Evolutionary conservation across 1,139 yeast species (phyloP), one percentile per base, ranked within the genome.

Genomic region (Yamadazyma sp.): DNA sequence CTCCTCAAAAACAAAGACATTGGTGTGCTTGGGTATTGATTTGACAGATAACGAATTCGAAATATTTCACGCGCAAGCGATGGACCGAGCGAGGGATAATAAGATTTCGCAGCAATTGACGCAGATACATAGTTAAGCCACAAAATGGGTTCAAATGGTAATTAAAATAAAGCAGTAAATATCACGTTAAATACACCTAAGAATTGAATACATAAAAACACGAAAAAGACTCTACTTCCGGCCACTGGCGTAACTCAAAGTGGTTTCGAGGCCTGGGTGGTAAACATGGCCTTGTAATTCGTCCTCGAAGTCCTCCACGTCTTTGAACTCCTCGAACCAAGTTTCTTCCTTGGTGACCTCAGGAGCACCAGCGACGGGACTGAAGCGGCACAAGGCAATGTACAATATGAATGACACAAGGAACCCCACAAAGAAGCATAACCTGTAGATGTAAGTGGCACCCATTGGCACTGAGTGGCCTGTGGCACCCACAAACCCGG

Each of bases 401-500:
- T 83, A 83, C 7, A 76, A 63, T 1, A 70, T 32, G 47, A 73
- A 71, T 1, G 95, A 73, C 8, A 78, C 61, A 34, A 77, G 56
- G 62, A 83, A 86, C 1, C 96, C 96, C 46, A 82, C 74, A 54
- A 87, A 79, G 65, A 83, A 88, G 59, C 82, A 83, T 50, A 88
- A 62, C 45, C 82, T 68, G 67, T 86, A 88, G 31, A 88, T 75
- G 44, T 79, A 68, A 33, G 80, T 75, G 3, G 96, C 96, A 22
- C 94, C 95, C 41, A 74, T 69, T 8, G 95, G 94, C n/a, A 88
- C 91, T 9, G 54, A 54, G 46, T 66, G 71, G 39, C 67, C 75
- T 14, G 82, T 80, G 5, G 83, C 89, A 45, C 95, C 95, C 20
- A 86, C 94, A 53, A 88, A 88, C 2, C 96, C 96, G 28, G 85